Base-by-base conservation (phyloP, 2,329 filamentous ascomycete species). In the Cordyceps militaris region DNA sequence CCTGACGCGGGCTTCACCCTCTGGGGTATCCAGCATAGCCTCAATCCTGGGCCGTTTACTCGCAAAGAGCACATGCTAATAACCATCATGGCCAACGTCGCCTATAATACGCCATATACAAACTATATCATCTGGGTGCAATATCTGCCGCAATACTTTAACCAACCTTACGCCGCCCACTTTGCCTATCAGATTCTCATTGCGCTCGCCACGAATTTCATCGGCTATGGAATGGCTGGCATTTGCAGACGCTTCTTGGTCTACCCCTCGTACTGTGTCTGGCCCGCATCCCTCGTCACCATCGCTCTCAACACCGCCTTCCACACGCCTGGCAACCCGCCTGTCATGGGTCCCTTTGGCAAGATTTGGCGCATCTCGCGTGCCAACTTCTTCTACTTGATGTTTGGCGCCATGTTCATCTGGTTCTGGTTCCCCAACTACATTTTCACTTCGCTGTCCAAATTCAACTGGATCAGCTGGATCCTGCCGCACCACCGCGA, bases 51-150 rank as follows among this genome's bases (percentile, higher is more conserved):
- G 0, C 77, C 76, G 2, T 84, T 84, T 65, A 79, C 77, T 56
- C 78, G 77, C 64, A 85, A 85, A 69, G 82, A 85, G 66, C 82
- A 85, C 64, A 81, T 82, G 74, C 72, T 85, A 42, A 80, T 84
- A 61, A 79, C 79, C 59, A 80, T 83, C 66, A 82, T 83, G 79
- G 82, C 85, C 56, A 86, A 86, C 66, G 79, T 80, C 13, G 76
- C 77, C 13, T 79, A 75, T 67, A 76, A 76, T 59, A 73, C 73
- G 3, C 79, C 79, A 0, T 82, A 81, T 64, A 82, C 79, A 3
- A 78, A 78, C 67, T 74, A 79, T 64, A 80, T 82, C 58, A 78
- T 81, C 60, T 81, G 77, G 77, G 76, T 76, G 6, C 79, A 82
- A 52, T 74, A 71, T 56, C 67, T 82, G 40, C 77, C 77, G 0